Conservation (phyloP, 1,139 yeast genomes). For the Arxiozyma slooffiae region DNA sequence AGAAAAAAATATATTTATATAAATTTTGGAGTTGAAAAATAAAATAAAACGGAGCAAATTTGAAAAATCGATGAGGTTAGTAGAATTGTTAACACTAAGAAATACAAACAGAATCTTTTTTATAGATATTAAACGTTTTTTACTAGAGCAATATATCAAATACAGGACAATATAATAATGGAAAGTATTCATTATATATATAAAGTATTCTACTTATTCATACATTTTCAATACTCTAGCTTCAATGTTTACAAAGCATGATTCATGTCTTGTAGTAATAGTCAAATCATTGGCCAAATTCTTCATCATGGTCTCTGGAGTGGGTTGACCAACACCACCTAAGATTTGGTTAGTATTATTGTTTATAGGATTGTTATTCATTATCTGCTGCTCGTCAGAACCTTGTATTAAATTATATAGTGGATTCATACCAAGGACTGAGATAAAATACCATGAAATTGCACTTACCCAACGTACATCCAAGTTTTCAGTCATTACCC, state of each 20-base stretch:
- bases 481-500: conserved; percentile 73
- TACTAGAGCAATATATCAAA: too few species aligned
- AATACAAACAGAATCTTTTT: too few species aligned
- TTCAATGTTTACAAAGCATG: conserved; percentile 54
- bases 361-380: conserved; percentile 10
- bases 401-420: conserved; percentile 62
- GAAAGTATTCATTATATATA: background rate
- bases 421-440: conserved; percentile 74
- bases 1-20: too few species aligned
- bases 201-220: conserved; percentile 7
- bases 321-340: conserved; percentile 50
- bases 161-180: too few species aligned
- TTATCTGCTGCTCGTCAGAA: conserved; percentile 11
- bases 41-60: background rate
- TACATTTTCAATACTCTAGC: conserved; percentile 44
- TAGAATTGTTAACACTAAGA: too few species aligned
- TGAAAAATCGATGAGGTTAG: background rate
- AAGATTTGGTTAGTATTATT: conserved; percentile 8
- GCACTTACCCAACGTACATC: conserved; percentile 93
- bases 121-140: too few species aligned
- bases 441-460: conserved; percentile 94
- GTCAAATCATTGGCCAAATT: conserved; percentile 72
- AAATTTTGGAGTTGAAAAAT: background rate
- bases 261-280: conserved; percentile 45
- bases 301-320: conserved; percentile 45